These are phyloP conservation scores for Colletotrichum sp. DNA, from an alignment of 2,329 filamentous ascomycete species.

Conservation along the genomic window DNA sequence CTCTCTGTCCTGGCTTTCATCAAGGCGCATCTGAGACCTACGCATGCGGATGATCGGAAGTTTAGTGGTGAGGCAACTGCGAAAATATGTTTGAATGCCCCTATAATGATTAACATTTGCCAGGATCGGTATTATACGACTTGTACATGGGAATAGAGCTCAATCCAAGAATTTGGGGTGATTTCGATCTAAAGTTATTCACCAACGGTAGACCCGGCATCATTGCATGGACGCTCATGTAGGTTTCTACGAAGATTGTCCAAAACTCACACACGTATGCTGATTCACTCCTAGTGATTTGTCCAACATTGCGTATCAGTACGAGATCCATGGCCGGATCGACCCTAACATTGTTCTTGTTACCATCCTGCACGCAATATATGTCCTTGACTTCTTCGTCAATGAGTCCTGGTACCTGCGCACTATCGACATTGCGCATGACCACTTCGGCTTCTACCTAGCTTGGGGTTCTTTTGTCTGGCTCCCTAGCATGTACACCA, in stretches of 20 bases:
- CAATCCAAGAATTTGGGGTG: slow-evolving; percentile 45
- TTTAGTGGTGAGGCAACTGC: not conserved
- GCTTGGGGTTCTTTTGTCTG: slow-evolving; percentile 51
- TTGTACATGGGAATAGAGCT: slow-evolving; percentile 52
- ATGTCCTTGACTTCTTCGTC: slow-evolving; percentile 53
- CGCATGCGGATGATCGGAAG: not conserved
- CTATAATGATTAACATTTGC: not conserved
- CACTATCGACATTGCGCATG: slow-evolving; percentile 49
- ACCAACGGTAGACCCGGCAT: slow-evolving; percentile 53
- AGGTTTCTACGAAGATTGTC: slow-evolving; percentile 1
- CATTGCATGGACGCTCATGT: slow-evolving; percentile 53
- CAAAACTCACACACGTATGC: not conserved
- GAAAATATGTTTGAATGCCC: not conserved
- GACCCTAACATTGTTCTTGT: slow-evolving; percentile 40
- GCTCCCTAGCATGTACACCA: slow-evolving; percentile 50
- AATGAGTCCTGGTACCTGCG: slow-evolving; percentile 55
- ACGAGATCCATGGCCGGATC: not conserved
- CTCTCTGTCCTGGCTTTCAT: not conserved
- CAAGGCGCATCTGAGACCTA: not conserved
- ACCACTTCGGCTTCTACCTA: slow-evolving; percentile 50
- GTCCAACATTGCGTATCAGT: not conserved
- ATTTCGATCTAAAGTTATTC: slow-evolving; percentile 52
- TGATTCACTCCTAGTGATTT: not conserved
- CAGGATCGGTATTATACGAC: slow-evolving; percentile 45
- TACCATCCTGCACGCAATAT: slow-evolving; percentile 47